Evolutionary conservation across 768 basidiomycete genomes (phyloP).

Genomic region (Grammothele lineata): DNA sequence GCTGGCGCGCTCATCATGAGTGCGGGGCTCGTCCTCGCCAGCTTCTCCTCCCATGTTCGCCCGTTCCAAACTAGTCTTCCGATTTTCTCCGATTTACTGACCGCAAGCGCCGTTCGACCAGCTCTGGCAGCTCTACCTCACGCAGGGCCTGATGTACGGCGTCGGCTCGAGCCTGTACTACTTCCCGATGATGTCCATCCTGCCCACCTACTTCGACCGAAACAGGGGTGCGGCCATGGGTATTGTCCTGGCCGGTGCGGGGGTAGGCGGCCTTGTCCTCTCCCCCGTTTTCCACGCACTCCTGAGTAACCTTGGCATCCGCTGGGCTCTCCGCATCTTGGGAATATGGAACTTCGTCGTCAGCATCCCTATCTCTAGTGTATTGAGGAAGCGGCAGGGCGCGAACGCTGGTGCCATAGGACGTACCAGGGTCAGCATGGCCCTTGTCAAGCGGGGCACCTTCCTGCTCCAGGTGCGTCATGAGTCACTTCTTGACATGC

Average conservation of each 20-base stretch:
- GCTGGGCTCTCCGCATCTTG: slow-evolving; percentile 35
- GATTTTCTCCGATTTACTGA: not conserved
- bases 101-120: slow-evolving; percentile 7
- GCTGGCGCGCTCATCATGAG: slow-evolving; percentile 38
- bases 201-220: slow-evolving; percentile 40
- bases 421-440: slow-evolving; percentile 30
- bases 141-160: slow-evolving; percentile 39
- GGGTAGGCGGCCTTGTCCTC: slow-evolving; percentile 41
- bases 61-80: too few species aligned
- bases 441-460: slow-evolving; percentile 35
- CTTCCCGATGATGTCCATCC: slow-evolving; percentile 40
- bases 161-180: slow-evolving; percentile 41
- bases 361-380: slow-evolving; percentile 33
- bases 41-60: slow-evolving; percentile 33
- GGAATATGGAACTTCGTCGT: slow-evolving; percentile 38
- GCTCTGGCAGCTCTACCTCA: slow-evolving; percentile 42
- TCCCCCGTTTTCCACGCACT: slow-evolving; percentile 36
- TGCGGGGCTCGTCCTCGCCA: slow-evolving; percentile 36
- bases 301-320: slow-evolving; percentile 31
- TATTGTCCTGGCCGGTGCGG: slow-evolving; percentile 36
- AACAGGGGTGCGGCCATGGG: slow-evolving; percentile 44
- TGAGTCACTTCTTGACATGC: too few species aligned
- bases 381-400: slow-evolving; percentile 27
- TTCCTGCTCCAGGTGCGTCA: slow-evolving; percentile 36
- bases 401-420: slow-evolving; percentile 9